Base-by-base conservation (phyloP, 495 filamentous ascomycete genomes). In the Tuber magnatum region DNA sequence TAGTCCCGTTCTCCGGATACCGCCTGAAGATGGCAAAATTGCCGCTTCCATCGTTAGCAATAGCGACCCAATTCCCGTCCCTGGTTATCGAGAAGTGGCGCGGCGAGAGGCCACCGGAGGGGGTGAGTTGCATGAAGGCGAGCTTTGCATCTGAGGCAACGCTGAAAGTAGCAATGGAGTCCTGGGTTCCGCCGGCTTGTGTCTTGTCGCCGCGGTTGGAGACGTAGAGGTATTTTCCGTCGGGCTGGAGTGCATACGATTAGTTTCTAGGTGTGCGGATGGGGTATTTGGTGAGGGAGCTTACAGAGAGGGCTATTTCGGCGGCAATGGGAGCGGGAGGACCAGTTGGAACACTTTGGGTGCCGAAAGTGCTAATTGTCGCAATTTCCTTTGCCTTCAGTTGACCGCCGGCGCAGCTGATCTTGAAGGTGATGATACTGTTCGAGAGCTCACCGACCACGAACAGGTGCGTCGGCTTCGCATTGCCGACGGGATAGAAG, bases 361-460 rank as follows among this genome's bases (percentile, higher is more conserved):
- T 80, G 12, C 87, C 89, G 77, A 87, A 88, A 7, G 87, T 86
- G 74, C 80, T 85, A 69, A 82, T 82, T 39, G 81, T 78, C 72
- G 85, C 84, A 14, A 88, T 70, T 76, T 87, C 77, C 1, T 75
- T 75, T 73, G 92, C 87, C 20, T 78, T 65, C 6, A 91, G 74
- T 2, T 84, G 86, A 24, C 75, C 76, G 18, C 83, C 72, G 14
- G 83, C 82, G 79, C 92, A 93, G 0, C 82, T 84, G 28, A 92
- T 87, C 39, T 86, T 83, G 77, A 89, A 94, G 0, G 85, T 86
- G 46, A 85, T 86, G 41, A 93, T 78, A 0, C 85, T 84, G 71
- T 89, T 90, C 1, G 84, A 82, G 35, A 93, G 84, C 82, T 94
- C 92, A 42, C 87, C 86, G 38, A 88, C 85, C 6, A 91, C 82